These are phyloP conservation scores for Solanum chacoense DNA, from an alignment of 305 asterid species.

Conservation along the genomic window DNA sequence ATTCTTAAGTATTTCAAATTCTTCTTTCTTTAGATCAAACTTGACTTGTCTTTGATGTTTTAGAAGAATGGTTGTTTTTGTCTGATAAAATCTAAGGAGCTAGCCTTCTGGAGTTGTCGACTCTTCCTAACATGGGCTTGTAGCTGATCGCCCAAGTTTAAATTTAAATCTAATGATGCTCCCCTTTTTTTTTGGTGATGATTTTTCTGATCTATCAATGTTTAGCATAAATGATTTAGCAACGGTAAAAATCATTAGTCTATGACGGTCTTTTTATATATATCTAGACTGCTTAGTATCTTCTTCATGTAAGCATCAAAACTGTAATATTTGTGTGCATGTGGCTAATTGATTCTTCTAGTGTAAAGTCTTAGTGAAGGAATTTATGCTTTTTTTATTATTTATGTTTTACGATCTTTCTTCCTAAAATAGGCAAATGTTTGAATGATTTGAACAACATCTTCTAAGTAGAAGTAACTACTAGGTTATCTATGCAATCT, in stretches of 20 bases:
- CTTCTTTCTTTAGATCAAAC: not conserved
- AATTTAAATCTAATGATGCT: not conserved
- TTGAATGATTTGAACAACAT: not conserved
- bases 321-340: not conserved
- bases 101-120: not conserved
- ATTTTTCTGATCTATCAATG: not conserved
- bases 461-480: not conserved
- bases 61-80: not conserved
- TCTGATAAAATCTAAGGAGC: not conserved
- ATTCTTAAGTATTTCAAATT: too few relatives aligned
- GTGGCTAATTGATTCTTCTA: not conserved
- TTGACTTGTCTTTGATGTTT: not conserved
- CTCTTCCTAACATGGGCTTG: not conserved
- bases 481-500: not conserved
- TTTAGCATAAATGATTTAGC: not conserved
- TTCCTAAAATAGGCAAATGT: not conserved
- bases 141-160: not conserved
- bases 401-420: not conserved
- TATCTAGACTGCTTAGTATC: not conserved
- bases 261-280: not conserved
- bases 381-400: not conserved
- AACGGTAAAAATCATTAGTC: not conserved
- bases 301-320: not conserved
- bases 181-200: not conserved
- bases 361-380: not conserved